Conservation (phyloP, 257 asterid genomes). For the Ilex asprella region DNA sequence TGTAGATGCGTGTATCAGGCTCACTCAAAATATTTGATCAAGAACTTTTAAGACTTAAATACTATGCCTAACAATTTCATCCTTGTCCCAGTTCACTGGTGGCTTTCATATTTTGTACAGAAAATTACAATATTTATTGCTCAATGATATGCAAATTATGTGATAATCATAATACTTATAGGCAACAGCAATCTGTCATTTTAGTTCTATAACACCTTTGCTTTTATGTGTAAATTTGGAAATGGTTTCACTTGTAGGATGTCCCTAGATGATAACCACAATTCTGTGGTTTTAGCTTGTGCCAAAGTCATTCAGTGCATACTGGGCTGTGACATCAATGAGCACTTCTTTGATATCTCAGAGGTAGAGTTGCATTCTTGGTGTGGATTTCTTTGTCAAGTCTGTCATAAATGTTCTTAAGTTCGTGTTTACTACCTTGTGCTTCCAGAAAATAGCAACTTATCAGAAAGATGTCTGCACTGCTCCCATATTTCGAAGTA, state of each 20-base stretch:
- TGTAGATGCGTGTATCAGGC: no score
- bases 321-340: slow-evolving; percentile 62
- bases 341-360: slow-evolving; percentile 45
- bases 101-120: no score
- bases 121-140: no score
- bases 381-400: slow-evolving; percentile 10
- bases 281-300: slow-evolving; percentile 77
- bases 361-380: slow-evolving; percentile 47
- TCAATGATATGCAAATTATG: no score
- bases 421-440: slow-evolving; percentile 13
- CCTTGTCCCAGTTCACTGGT: no score
- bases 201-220: no score
- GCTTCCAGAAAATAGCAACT: slow-evolving; percentile 59
- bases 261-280: slow-evolving; percentile 78
- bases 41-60: no score
- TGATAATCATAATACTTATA: no score
- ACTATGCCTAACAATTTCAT: no score
- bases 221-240: slow-evolving; percentile 1
- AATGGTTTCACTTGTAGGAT: slow-evolving; percentile 44
- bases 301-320: slow-evolving; percentile 68
- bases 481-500: slow-evolving; percentile 90
- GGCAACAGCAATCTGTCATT: no score
- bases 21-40: no score
- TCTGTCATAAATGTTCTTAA: slow-evolving; percentile 12
- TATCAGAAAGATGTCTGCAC: slow-evolving; percentile 44